Base-by-base conservation (phyloP, 441 rosid genomes). In the Adansonia madagascariensis region DNA sequence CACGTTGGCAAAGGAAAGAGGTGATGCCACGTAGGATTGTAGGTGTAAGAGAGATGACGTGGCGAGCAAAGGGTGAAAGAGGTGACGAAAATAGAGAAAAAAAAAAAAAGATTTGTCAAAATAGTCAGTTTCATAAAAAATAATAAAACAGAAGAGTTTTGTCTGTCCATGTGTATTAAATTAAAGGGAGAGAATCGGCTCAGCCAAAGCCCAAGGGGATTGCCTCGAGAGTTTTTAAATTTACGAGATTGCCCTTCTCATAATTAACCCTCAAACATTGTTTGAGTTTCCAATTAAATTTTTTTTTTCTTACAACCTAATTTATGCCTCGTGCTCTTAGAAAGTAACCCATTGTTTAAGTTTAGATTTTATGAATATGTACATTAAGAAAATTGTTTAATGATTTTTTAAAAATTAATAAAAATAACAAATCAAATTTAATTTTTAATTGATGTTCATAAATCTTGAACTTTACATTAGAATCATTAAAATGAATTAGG, bases 1-100 rank as follows among this genome's bases (percentile, higher is more conserved):
- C 79, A 79, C 56, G 80, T 47, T 80, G 83, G 74, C 47, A 53
- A 15, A 20, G 20, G 53, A 10, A 0, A 15, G 31, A 46, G 9
- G 20, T 55, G 15, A 8, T 72, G 80, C 83, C 83, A 77, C 75
- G 83, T 67, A n/a, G 64, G 65, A 73, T 47, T 35, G 18, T 1
- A 0, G 20, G 73, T 43, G 31, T 3, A 17, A 31, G 1, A 0
- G 1, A 3, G 50, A 24, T 67, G 75, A 80, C 77, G 77, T 76
- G 82, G 82, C 43, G 6, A 71, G 43, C 17, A 47, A 1, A 22
- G 70, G 61, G 47, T 7, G 62, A 12, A 61, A 2, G 46, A 60
- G 57, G 47, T 60, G 78, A 22, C 64, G 73, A 27, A 22, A 53
- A 3, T 53, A 74, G 39, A 47, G 70, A 0, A 3, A 1, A 27